phyloP scores from a whole-genome alignment of 2,329 filamentous ascomycete species.

The Neofusicoccum cordaticola region DNA sequence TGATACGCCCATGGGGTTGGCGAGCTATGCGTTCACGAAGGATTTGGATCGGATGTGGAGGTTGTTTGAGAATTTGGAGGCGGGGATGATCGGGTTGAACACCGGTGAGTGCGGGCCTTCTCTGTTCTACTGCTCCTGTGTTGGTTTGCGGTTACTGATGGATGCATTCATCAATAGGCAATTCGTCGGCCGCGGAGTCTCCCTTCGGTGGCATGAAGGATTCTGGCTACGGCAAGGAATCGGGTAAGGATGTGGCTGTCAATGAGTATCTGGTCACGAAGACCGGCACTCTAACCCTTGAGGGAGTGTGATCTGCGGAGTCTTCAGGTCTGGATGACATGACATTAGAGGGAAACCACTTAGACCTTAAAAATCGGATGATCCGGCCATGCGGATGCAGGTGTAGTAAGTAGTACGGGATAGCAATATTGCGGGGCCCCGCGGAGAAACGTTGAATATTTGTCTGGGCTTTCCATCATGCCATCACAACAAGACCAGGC shows the following conservation, averaged over 20 bases:
- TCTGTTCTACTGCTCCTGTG: not conserved
- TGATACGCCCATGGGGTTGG: slow-evolving; percentile 62
- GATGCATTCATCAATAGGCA: slow-evolving; percentile 40
- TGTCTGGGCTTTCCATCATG: no score
- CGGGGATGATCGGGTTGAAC: slow-evolving; percentile 68
- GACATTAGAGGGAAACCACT: no score
- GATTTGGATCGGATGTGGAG: slow-evolving; percentile 65
- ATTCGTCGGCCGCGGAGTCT: slow-evolving; percentile 63
- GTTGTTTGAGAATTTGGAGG: slow-evolving; percentile 64
- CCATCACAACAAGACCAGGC: not conserved
- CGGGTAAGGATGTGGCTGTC: slow-evolving; percentile 64
- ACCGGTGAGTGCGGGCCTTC: slow-evolving; percentile 42
- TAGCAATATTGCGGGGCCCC: no score
- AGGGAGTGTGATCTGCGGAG: slow-evolving; percentile 29
- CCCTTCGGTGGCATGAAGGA: slow-evolving; percentile 69
- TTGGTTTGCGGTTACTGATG: not conserved
- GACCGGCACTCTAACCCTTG: slow-evolving; percentile 62
- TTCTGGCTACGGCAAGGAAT: slow-evolving; percentile 66
- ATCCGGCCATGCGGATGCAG: not conserved
- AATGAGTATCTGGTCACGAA: slow-evolving; percentile 63
- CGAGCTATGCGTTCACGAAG: slow-evolving; percentile 67
- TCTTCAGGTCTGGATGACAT: not conserved
- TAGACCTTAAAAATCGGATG: no score
- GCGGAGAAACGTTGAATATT: no score
- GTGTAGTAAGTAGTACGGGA: not conserved